Evolutionary conservation across 768 basidiomycete species (phyloP), one percentile per base, ranked within the genome.

Genomic region (Tylopilus sp.): DNA sequence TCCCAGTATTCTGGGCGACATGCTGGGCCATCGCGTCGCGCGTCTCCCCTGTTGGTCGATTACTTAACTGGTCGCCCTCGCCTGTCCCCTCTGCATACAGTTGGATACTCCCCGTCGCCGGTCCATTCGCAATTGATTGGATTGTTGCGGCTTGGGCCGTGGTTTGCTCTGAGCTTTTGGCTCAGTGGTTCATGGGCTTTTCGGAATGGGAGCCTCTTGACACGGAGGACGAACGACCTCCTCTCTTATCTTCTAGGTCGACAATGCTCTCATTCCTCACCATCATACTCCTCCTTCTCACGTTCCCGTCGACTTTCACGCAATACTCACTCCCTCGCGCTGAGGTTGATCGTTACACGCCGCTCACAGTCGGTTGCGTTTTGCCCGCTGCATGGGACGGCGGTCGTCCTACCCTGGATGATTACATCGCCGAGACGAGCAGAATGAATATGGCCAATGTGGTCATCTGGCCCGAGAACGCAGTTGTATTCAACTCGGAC

Each of bases 381-480:
- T 68, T 90, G 21, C 90, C 91, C 3, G 63, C 74, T 7, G 72
- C 71, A 13, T 56, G 65, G 22, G 64, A 68, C 30, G 73, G 74
- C 54, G 70, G 76, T 10, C 73, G 75, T 22, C 70, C 79, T 3
- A 73, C 71, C 0, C 66, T 92, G 15, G 62, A 81, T 0, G 80
- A 85, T 53, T 92, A 79, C 65, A 75, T 90, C n/a, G 30, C 40
- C 0, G 88, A 87, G 65, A 82, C 77, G 3, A 59, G 59, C 39
- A 73, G 61, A n/a, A 59, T 84, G 49, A 71, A 70, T 6, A 42
- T 56, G 4, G 83, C 86, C 1, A 75, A 78, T 38, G 62, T 93
- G 15, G 60, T 90, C 15, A 70, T 93, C 1, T 92, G 90, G 88
- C 89, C 91, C 0, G 90, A 92, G 66, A 83, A 83, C 6, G 88